Base-by-base conservation (phyloP, 2,329 filamentous ascomycete species). In the Pseudogymnoascus verrucosus region DNA sequence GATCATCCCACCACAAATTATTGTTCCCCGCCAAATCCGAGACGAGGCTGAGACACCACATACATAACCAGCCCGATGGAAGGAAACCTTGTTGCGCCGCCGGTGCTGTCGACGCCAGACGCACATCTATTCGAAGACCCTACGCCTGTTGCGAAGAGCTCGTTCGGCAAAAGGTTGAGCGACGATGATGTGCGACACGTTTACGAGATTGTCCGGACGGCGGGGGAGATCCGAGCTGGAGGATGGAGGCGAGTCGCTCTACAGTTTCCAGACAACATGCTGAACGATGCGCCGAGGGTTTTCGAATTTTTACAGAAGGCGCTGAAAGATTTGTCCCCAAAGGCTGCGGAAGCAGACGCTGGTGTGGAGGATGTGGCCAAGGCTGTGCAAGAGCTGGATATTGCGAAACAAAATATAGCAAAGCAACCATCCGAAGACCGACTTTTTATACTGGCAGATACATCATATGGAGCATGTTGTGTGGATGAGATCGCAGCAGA, bases 401-500 rank as follows among this genome's bases (percentile, higher is more conserved):
- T 62, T 26, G 62, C 64, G 8, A 76, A 77, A 60, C 69, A 79
- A 34, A 71, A 64, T 42, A 1, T 21, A 36, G 1, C 28, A 21
- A 64, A 64, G 40, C 37, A 37, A 51, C 12, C 37, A 51, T n/a
- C 28, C 21, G 11, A 42, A 54, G 61, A 40, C 44, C 60, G 81
- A 66, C 80, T 98, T 62, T 96, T 90, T 70, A 93, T 99, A 65
- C 80, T 99, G 16, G 95, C 89, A 34, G 95, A 99, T 75, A 98
- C 95, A 2, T 97, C 93, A 1, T 99, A 98, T 76, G 96, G 95
- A 65, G 89, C 93, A 0, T 99, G 95, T 77, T 99, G 95, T 72
- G 93, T 98, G 16, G 95, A 99, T 72, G 95, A 99, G 77, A 88
- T 98, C 42, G 95, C 95, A 0, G 95, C 95, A 2, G 93, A 99